These are phyloP conservation scores for Pichia exigua DNA, from an alignment of 805 yeast genomes.

Conservation along the genomic window DNA sequence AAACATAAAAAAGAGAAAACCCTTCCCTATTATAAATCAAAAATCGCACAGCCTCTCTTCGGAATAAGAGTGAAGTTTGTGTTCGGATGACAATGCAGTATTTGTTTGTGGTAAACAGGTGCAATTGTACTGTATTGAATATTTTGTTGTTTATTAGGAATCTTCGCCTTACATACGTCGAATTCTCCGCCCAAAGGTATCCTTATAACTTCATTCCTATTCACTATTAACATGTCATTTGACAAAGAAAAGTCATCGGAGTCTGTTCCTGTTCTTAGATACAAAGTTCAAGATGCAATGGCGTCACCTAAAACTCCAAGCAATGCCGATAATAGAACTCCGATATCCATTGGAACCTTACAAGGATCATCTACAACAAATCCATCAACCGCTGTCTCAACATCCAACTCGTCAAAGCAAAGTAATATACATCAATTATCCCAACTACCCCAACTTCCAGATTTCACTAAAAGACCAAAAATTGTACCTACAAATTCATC, in stretches of 20 bases:
- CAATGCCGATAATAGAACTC: not conserved
- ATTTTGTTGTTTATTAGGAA: too few species aligned
- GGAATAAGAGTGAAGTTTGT: not conserved
- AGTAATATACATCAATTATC: not conserved
- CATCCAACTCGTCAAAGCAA: not conserved
- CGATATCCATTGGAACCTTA: not conserved
- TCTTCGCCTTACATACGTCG: too few species aligned
- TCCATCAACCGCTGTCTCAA: not conserved
- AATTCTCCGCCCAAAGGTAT: too few species aligned
- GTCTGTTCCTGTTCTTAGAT: not conserved
- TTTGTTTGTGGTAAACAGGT: not conserved
- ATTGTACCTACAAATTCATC: not conserved
- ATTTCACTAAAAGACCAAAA: slow-evolving; percentile 8
- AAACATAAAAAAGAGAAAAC: not conserved
- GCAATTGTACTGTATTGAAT: too few species aligned
- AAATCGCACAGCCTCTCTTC: not conserved
- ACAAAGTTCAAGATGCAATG: slow-evolving; percentile 4
- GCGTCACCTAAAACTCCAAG: not conserved
- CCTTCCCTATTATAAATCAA: not conserved
- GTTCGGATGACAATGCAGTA: not conserved
- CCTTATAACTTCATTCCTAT: not conserved
- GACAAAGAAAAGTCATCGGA: not conserved
- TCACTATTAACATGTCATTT: not conserved
- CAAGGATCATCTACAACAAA: not conserved
- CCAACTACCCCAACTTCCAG: slow-evolving; percentile 6